A percentile compares a stretch with the other conserved stretches of the same genome.
phyloP scores from a whole-genome alignment of 1,284 basidiomycete genomes.

The Melanopsichium pennsylvanicum region DNA sequence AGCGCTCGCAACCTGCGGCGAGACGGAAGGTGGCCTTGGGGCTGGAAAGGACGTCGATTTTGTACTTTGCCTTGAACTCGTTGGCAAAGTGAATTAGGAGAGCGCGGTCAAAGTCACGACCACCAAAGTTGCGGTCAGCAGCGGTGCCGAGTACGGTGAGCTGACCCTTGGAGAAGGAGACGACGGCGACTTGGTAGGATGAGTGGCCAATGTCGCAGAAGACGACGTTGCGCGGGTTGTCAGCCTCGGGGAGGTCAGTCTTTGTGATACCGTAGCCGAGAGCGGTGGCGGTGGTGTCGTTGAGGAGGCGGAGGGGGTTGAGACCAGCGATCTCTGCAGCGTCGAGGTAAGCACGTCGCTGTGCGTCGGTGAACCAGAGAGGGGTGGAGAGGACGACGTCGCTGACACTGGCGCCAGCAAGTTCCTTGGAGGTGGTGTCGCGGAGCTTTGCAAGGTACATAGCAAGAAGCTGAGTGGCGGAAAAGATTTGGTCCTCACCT shows the following conservation, averaged over 20 bases:
- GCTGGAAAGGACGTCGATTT: constrained; percentile 64
- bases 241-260: constrained; percentile 64
- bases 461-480: constrained; percentile 64
- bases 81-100: constrained; percentile 64
- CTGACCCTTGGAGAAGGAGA: constrained; percentile 65
- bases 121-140: constrained; percentile 64
- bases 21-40: constrained; percentile 65
- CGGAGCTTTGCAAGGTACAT: constrained; percentile 65
- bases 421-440: constrained; percentile 62
- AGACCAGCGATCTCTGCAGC: constrained; percentile 64
- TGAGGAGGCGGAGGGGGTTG: constrained; percentile 64
- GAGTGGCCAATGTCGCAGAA: constrained; percentile 66
- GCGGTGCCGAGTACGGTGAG: constrained; percentile 64
- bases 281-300: constrained; percentile 65
- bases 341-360: constrained; percentile 63
- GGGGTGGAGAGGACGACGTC: constrained; percentile 65
- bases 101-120: constrained; percentile 64
- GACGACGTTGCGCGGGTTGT: constrained; percentile 63
- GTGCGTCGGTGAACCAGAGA: constrained; percentile 64
- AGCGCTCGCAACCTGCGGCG: constrained; percentile 62
- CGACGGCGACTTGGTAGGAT: constrained; percentile 64
- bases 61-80: constrained; percentile 66
- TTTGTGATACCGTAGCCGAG: constrained; percentile 66
- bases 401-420: constrained; percentile 60
- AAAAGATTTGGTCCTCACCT: constrained; percentile 61